phyloP scores from a whole-genome alignment of 169 alveolate species.

The Eimeria zaria region DNA sequence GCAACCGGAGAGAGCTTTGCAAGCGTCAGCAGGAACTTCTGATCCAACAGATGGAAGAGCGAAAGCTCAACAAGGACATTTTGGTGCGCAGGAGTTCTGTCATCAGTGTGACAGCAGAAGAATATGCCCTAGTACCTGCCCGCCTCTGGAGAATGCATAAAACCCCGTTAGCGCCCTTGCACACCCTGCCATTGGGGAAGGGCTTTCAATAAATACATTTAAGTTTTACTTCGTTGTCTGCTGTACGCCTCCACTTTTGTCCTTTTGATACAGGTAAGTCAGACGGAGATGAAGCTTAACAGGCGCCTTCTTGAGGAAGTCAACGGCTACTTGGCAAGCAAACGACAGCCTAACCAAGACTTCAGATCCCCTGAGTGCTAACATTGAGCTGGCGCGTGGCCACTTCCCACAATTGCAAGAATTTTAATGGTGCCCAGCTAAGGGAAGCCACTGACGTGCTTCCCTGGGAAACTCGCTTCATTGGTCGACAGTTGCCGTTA shows the following conservation, averaged over 20 bases:
- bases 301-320: slow-evolving; percentile 77
- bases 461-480: neutral
- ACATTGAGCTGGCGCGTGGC: neutral
- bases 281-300: slow-evolving; percentile 76
- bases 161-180: neutral
- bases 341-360: neutral
- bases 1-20: slow-evolving; percentile 56
- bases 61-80: slow-evolving; percentile 70
- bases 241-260: neutral
- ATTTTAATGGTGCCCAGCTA: neutral
- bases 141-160: neutral
- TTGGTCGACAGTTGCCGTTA: neutral
- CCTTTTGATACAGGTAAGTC: slow-evolving; percentile 29
- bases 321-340: slow-evolving; percentile 36
- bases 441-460: neutral
- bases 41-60: slow-evolving; percentile 64
- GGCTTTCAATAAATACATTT: neutral
- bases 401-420: neutral
- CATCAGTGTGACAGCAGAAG: neutral
- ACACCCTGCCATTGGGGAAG: neutral
- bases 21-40: slow-evolving; percentile 76
- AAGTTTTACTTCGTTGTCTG: neutral
- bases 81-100: neutral
- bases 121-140: neutral
- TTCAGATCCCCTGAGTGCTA: neutral